Base-by-base conservation (phyloP, 2,329 filamentous ascomycete genomes). In the Tolypocladium guangdongense region DNA sequence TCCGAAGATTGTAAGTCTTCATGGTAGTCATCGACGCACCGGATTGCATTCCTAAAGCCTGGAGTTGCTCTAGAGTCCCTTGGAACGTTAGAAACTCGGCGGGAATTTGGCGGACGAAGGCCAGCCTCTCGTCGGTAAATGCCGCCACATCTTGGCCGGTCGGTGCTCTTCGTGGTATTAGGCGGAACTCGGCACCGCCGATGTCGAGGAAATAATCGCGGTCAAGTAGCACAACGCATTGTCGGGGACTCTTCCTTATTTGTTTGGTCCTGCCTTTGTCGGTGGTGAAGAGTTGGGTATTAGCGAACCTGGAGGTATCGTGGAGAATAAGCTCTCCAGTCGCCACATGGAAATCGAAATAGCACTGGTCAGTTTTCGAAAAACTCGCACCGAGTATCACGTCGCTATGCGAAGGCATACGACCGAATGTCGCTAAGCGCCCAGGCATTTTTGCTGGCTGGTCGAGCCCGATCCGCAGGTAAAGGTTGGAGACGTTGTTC, bases 321-420 rank as follows among this genome's bases (percentile, higher is more conserved):
- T 52, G 41, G 14, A 52, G 43, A 20, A 52, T 8, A 24, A 52
- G 51, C 43, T 52, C 51, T 16, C 43, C 41, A 7, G 51, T 48
- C 6, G 30, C 35, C 45, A 32, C 24, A 35, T 52, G 45, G 43
- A 52, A 48, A 38, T 52, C 51, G 33, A 52, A 52, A 41, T 52
- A 52, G 30, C 51, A 52, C 22, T 52, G 51, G 35, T 52, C 51
- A 48, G 10, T 48, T 24, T 43, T 52, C 18, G 51, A 52, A 32
- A 52, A 52, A n/a, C 24, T 2, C 7, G 10, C 43, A n/a, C 45
- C 4, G 12, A 52, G 51, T 11, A 52, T 32, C 51, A 52, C 51
- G 11, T 52, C 51, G 33, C 49, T 52, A 2, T 39, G 6, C 3
- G 20, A 43, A 43, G 39, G 39, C 39, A 43, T 2, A 4, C 39